Percentiles rank a stretch among this genome's conserved stretches.
Evolutionary conservation across 1,139 yeast genomes (phyloP).

Genomic region (Scheffersomyces segobiensis): DNA sequence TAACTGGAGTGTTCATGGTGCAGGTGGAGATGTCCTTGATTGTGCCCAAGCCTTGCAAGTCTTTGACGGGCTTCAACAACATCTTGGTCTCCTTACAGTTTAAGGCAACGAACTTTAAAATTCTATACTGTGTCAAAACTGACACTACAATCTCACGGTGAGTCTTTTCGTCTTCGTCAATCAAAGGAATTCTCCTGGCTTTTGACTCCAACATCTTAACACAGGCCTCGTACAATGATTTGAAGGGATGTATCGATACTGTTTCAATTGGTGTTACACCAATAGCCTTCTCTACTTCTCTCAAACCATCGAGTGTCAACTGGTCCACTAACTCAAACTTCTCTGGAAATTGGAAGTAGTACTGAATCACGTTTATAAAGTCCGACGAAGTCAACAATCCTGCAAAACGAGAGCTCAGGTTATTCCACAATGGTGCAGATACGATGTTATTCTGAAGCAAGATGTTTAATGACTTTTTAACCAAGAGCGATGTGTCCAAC

Average conservation of each 20-base stretch:
- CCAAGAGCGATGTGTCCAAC: constrained; percentile 85
- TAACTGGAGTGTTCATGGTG: constrained; percentile 88
- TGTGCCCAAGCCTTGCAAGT: constrained; percentile 63
- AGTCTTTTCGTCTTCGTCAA: constrained; percentile 91
- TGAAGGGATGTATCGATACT: constrained; percentile 86
- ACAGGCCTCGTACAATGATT: constrained; percentile 90
- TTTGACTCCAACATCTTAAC: constrained; percentile 85
- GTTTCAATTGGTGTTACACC: constrained; percentile 91
- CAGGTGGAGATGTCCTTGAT: constrained; percentile 69
- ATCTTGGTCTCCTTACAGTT: constrained; percentile 94
- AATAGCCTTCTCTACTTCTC: constrained; percentile 83
- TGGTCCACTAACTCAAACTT: constrained; percentile 87
- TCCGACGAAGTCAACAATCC: constrained; percentile 92
- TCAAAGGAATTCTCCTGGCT: constrained; percentile 91
- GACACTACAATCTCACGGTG: constrained; percentile 92
- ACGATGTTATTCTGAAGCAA: constrained; percentile 91
- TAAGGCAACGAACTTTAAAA: constrained; percentile 90
- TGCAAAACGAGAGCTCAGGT: constrained; percentile 84
- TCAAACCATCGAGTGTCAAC: constrained; percentile 78
- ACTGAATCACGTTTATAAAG: constrained; percentile 92
- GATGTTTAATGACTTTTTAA: constrained; percentile 88
- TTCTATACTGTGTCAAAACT: constrained; percentile 94
- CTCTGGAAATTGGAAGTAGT: constrained; percentile 89
- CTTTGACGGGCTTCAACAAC: constrained; percentile 73
- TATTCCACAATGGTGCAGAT: constrained; percentile 96